Evolutionary conservation across 805 yeast species (phyloP), one percentile per base, ranked within the genome.

Genomic region (Wickerhamiella siamensis): DNA sequence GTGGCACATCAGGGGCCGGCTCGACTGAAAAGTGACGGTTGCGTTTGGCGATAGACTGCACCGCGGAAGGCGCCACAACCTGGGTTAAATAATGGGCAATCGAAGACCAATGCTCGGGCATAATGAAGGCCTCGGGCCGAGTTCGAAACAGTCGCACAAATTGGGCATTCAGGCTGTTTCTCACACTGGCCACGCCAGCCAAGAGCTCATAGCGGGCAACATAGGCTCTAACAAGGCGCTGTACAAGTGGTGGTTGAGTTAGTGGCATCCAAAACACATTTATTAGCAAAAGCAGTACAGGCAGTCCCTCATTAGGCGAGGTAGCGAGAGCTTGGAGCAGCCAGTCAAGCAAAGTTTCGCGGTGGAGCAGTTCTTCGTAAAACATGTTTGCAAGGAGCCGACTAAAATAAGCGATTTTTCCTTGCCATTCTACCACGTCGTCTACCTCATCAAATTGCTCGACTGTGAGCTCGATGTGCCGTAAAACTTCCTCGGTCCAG

Each of bases 401-500:
- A 14, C 80, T 55, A 42, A 78, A 60, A 54, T 83, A 86, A 29
- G 71, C 66, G 36, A 83, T 65, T 41, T 71, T 72, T 5, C 51
- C 51, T 52, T 67, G 69, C 77, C 74, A 72, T 2, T 48, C 54
- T 15, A 31, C 16, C 35, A 10, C 26, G 29, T 22, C n/a, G 17
- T 36, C 5, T 40, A 34, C 20, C 29, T 18, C 20, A 33, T 57
- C 63, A 50, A 63, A 62, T 14, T 69, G 72, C 34, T 66, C 63
- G 19, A 77, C 64, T 20, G 71, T 64, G 47, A 67, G 67, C 47
- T 70, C 75, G 10, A 78, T 51, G 50, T 67, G 80, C 42, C 72
- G 76, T 2, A 76, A 67, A 14, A 87, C 76, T 49, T 82, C 93
- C 33, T 77, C 81, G 0, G 96, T 82, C 97, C 97, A 88, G 55